Evolutionary conservation across 352 stramenopile genomes (phyloP), one percentile per base, ranked within the genome.

Genomic region (Pythium aristosporum): DNA sequence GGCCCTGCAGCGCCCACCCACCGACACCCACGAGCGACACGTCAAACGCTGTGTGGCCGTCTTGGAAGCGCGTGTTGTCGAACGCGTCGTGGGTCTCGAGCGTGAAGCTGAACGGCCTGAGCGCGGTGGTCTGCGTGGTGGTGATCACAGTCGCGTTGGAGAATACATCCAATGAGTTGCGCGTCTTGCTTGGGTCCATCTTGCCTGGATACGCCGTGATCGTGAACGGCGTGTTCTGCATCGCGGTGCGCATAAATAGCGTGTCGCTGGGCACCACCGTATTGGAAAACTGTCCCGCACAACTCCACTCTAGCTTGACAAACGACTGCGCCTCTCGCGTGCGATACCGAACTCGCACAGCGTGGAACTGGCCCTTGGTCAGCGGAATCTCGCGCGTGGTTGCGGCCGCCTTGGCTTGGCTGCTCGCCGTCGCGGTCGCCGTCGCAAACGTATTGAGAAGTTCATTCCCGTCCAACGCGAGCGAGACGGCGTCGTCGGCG

Each of bases 1-100:
- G 87, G 5, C 94, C 95, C 39, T 85, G 81, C 32, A 70, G 58
- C 0, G 95, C 93, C 95, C 94, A 98, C 11, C 88, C 92, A 15
- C 68, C 75, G 11, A 70, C 71, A 4, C 93, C 96, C 28, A 86
- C 63, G 9, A 98, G 76, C 12, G 76, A 85, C 1, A 98, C 86
- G 12, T 96, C 76, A 49, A 97, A 96, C 0, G 18, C 9, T 44
- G 94, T 81, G 28, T 70, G 84, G 9, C 92, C 95, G 54, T 88
- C 82, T 34, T 98, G 93, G 52, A 91, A 89, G 11, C 83, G 90
- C n/a, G 74, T 71, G 55, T 98, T 98, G 12, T 76, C 68, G 25
- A 86, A 80, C 0, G 67, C 46, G 56, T 97, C 90, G 49, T 79
- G 77, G 5, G 93, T 79, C 65, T 97, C 82, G 1, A 98, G 63